Evolutionary conservation across 768 basidiomycete species (phyloP), one percentile per base, ranked within the genome.

Genomic region (Macrolepiota albuminosa): DNA sequence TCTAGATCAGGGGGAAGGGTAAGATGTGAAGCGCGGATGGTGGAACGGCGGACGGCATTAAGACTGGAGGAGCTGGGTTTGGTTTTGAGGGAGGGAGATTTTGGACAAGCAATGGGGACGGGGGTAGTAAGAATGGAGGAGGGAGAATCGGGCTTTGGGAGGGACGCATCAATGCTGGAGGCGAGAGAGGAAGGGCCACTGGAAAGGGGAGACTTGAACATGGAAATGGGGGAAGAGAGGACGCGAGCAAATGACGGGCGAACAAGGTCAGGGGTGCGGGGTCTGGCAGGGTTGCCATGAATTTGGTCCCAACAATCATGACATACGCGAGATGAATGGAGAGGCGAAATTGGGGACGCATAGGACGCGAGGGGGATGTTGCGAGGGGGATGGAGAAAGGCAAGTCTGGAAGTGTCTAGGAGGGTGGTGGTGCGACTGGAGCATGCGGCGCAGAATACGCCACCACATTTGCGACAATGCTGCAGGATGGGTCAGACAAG

Each of bases 381-480:
- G 61, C 84, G 81, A 1, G 90, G 91, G 1, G 90, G 91, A 47
- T 87, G 77, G 50, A 90, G 73, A 71, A 93, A 91, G 54, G 76
- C 69, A 43, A 93, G 84, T 56, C 79, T 79, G 9, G 88, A 82
- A n/a, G 87, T 82, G 68, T 92, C 91, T 56, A 92, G 80, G 4
- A 92, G 83, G 13, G 81, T 75, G 0, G 87, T 90, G 6, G 76
- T 68, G 57, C 81, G 81, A 6, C 80, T 73, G 1, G 85, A 81
- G 69, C 91, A 92, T 6, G 79, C 71, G 51, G 71, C 70, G 73
- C 91, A 93, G 70, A 85, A 91, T 34, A 92, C 75, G 62, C 88
- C 89, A 53, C 91, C 91, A 64, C 91, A 92, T 69, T 91, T 92
- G 70, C 91, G 83, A 72, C 91, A 93, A 61, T 93, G 91, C 87